Base-by-base conservation (phyloP, 176 grass and related monocot species). In the Carex littledalei region DNA sequence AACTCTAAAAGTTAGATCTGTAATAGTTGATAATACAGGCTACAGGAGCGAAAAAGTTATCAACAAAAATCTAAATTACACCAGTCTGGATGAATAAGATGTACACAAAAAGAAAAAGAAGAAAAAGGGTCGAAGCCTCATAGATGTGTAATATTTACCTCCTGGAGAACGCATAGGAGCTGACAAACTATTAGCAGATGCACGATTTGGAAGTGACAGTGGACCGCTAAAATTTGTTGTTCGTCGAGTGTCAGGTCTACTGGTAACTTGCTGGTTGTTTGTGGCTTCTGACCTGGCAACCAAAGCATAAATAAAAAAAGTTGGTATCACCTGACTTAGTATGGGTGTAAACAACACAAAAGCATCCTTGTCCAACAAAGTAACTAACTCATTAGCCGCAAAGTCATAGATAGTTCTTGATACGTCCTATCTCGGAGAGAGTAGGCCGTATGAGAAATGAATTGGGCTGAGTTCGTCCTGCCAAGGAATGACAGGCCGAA, bases 111-210 rank as follows among this genome's bases (percentile, higher is more conserved):
- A 32, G 49, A 54, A 77, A 29, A 55, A 4, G 7, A 63, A 63
- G 60, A 26, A 60, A 20, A 60, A 60, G 57, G 18, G 24, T 32
- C 5, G 15, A 62, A 78, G 64, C 43, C 71, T 53, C 63, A 49
- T 53, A 80, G 54, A 87, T 10, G 24, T 57, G 35, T 43, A 56
- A 35, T 72, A 78, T 55, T 32, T 89, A 99, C 96, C 96, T 94
- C 89, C 90, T 86, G 96, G 92, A 86, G 91, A 95, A 65, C 93
- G 88, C 84, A 95, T 95, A 72, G 96, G 96, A 94, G 96, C 96
- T 41, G 96, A 99, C 37, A 91, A 81, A 90, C 96, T 99, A 84
- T 99, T 99, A 89, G 96, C 96, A 79, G 96, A 95, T 59, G 96
- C 96, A 89, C 96, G 93, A 88, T 90, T 99, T 86, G 96, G 96